A percentile compares a stretch with the other conserved stretches of the same genome.
Evolutionary conservation across 2,329 filamentous ascomycete genomes (phyloP).

Genomic region (Talaromyces sp.): DNA sequence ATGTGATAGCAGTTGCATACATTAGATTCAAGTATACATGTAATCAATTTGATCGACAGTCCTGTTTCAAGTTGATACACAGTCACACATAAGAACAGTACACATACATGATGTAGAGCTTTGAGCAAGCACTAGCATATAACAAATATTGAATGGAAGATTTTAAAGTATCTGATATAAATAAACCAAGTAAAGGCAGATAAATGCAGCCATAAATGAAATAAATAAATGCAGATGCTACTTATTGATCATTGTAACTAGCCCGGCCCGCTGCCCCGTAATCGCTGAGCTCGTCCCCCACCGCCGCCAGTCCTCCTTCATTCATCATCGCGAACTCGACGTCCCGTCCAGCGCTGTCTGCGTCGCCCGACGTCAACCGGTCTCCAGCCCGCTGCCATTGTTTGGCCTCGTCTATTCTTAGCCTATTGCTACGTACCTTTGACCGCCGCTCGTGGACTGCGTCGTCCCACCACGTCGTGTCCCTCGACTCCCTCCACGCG

Average conservation of each 20-base stretch:
- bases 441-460: neutral
- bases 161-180: too few relatives aligned
- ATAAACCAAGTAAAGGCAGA: too few relatives aligned
- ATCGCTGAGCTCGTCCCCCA: slow-evolving; percentile 12
- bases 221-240: too few relatives aligned
- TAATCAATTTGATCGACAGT: neutral
- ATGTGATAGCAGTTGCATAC: neutral
- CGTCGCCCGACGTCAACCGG: slow-evolving; percentile 4
- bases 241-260: neutral
- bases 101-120: too few relatives aligned
- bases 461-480: neutral
- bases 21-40: neutral
- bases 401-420: neutral
- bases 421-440: neutral
- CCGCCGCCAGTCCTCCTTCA: slow-evolving; percentile 9
- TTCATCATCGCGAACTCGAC: slow-evolving; percentile 4
- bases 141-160: too few relatives aligned
- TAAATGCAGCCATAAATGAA: too few relatives aligned
- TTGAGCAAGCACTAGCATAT: too few relatives aligned
- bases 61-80: too few relatives aligned
- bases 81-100: too few relatives aligned
- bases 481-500: slow-evolving; percentile 12
- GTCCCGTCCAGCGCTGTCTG: too few relatives aligned
- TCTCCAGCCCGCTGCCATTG: neutral
- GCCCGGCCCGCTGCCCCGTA: slow-evolving; percentile 3